Conservation (phyloP, 805 yeast genomes). For the Starmerella stigmatis region DNA sequence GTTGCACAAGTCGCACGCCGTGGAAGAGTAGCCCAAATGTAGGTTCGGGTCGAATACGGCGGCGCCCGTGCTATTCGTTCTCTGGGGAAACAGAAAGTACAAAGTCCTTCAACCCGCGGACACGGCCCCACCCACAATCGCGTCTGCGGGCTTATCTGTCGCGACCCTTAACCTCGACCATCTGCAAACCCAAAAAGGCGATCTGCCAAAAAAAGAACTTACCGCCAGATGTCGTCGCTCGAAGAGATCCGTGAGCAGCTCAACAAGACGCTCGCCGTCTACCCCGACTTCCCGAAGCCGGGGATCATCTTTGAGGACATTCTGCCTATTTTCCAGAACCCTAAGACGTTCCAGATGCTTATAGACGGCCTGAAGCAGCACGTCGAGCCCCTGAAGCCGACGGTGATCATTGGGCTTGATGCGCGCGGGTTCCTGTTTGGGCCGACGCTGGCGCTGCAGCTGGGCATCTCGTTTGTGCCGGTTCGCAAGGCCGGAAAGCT, state of each 20-base stretch:
- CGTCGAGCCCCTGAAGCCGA: conserved; percentile 52
- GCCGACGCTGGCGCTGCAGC: conserved; percentile 82
- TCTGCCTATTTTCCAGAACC: conserved; percentile 81
- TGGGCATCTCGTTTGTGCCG: conserved; percentile 87
- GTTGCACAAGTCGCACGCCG: too few species aligned
- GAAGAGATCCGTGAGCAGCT: conserved; percentile 24
- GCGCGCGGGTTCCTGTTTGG: conserved; percentile 96
- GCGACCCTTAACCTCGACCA: conserved; percentile 1
- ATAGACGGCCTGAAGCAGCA: conserved; percentile 72
- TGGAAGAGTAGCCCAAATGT: too few species aligned
- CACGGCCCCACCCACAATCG: too few species aligned
- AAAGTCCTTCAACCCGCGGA: too few species aligned
- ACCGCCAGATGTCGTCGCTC: not conserved
- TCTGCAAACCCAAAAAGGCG: not conserved
- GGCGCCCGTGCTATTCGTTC: too few species aligned
- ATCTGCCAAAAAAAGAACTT: not conserved
- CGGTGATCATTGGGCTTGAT: conserved; percentile 87
- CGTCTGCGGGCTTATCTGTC: too few species aligned
- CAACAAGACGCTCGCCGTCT: conserved; percentile 41
- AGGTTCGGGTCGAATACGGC: too few species aligned
- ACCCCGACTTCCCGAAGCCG: conserved; percentile 87
- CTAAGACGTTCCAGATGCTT: conserved; percentile 68
- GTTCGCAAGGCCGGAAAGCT: conserved; percentile 91
- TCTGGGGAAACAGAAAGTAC: too few species aligned
- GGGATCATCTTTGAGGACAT: conserved; percentile 95